Percentiles rank a stretch among this genome's conserved stretches.
Evolutionary conservation across 345 rosid genomes (phyloP).

Genomic region (Bruguiera sexangula): DNA sequence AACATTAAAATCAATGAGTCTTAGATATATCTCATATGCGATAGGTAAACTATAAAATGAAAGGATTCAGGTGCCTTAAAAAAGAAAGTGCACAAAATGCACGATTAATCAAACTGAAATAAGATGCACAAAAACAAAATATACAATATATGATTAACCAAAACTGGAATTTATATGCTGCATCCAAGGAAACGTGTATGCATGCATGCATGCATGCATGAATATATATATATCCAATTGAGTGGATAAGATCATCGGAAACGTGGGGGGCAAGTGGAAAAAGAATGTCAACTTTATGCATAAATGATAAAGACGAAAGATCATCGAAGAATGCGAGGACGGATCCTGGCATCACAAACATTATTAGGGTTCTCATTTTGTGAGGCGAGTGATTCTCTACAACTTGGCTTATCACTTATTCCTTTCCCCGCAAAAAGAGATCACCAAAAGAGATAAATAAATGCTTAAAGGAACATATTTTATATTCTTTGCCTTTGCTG

Average conservation of each 20-base stretch:
- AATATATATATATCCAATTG: background rate
- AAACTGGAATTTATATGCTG: no score
- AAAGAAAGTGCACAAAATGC: no score
- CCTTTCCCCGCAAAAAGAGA: no score
- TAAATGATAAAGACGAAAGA: conserved; percentile 3
- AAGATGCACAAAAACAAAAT: no score
- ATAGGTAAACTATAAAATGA: no score
- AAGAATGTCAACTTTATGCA: conserved; percentile 34
- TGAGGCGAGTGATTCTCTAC: background rate
- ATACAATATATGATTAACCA: no score
- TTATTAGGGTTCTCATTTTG: background rate
- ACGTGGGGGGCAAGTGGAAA: conserved; percentile 1
- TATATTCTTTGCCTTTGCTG: background rate
- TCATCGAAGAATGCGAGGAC: conserved; percentile 26
- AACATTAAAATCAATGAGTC: no score
- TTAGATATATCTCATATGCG: no score
- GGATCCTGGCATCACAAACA: conserved; percentile 45
- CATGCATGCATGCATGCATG: background rate
- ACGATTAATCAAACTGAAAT: no score
- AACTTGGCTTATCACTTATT: background rate
- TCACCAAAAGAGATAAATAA: background rate
- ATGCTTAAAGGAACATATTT: background rate
- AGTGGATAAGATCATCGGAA: conserved; percentile 6
- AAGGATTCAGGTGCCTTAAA: no score
- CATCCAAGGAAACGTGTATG: no score